Evolutionary conservation across 2,329 filamentous ascomycete genomes (phyloP).

Genomic region (Xylaria polymorpha): DNA sequence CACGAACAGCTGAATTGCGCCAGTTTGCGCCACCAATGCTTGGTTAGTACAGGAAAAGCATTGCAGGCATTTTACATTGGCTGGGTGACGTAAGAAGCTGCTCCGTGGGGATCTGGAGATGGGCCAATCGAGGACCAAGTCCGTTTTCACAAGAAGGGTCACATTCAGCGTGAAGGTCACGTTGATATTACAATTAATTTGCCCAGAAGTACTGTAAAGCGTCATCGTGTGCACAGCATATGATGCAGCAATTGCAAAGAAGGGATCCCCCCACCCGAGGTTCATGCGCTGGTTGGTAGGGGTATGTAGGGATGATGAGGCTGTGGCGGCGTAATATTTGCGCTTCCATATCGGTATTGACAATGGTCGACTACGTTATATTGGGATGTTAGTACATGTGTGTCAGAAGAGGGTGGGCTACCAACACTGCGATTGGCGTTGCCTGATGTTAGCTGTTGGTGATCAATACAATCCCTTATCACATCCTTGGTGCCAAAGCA

Average conservation of each 20-base stretch:
- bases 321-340: conserved; percentile 11
- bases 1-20: background rate
- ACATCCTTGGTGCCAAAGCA: background rate
- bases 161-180: background rate
- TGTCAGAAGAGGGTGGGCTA: background rate
- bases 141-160: background rate
- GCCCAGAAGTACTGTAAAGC: conserved; percentile 1
- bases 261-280: conserved; percentile 3
- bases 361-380: background rate
- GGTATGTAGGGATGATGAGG: conserved; percentile 11
- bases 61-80: background rate
- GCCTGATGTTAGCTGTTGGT: conserved; percentile 1
- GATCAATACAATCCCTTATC: background rate
- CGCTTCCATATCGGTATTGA: conserved; percentile 3
- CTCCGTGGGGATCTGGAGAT: background rate
- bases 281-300: conserved; percentile 20
- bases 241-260: background rate
- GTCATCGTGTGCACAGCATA: background rate
- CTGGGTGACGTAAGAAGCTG: conserved; percentile 5
- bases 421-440: conserved; percentile 3
- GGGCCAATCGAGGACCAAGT: conserved; percentile 5
- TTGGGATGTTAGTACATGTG: background rate
- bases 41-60: conserved; percentile 4
- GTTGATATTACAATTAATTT: conserved; percentile 19
- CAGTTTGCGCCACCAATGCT: background rate